Base-by-base conservation (phyloP, 108 stramenopile genomes). In the Bacterosira constricta region DNA sequence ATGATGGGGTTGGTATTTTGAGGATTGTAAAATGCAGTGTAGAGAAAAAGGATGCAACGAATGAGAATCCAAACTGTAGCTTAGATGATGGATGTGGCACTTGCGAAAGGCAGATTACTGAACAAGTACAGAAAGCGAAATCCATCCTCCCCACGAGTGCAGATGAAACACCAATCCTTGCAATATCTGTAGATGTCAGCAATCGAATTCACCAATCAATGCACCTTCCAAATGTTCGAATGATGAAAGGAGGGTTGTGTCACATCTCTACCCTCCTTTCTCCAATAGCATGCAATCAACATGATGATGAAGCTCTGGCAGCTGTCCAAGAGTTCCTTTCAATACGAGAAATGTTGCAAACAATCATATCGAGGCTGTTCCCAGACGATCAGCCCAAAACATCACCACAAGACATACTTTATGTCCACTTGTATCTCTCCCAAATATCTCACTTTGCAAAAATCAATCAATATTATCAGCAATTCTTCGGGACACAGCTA, bases 381-480 rank as follows among this genome's bases (percentile, higher is more conserved):
- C 13, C 44, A 45, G 37, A 36, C 38, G 63, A 71, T 59, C 37
- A 27, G 27, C 64, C 64, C 45, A 29, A 66, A 36, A 77, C 80
- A 18, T 88, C 81, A 1, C 55, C 94, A 25, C 59, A 73, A 26
- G 96, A 98, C 82, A 92, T 97, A 4, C 44, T 93, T 31, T 95
- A 90, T 75, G 97, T 97, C 0, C 97, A 97, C 79, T 73, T 99
- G 8, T 98, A 97, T 53, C 70, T 99, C 13, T 82, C 83, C 4
- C 82, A 94, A 69, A 98, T 99, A 73, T 75, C 77, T n/a, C 85
- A 90, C 69, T 99, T 98, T 83, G 76, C 79, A 12, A 81, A 63
- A 15, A 91, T 97, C 71, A 99, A 99, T 73, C 53, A 63, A 4
- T 85, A 91, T 51, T 99, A 98, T 64, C 84, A 82, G 58, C 80